Evolutionary conservation across 148 eudicot species (phyloP).

Genomic region (Rhododendron henanense): DNA sequence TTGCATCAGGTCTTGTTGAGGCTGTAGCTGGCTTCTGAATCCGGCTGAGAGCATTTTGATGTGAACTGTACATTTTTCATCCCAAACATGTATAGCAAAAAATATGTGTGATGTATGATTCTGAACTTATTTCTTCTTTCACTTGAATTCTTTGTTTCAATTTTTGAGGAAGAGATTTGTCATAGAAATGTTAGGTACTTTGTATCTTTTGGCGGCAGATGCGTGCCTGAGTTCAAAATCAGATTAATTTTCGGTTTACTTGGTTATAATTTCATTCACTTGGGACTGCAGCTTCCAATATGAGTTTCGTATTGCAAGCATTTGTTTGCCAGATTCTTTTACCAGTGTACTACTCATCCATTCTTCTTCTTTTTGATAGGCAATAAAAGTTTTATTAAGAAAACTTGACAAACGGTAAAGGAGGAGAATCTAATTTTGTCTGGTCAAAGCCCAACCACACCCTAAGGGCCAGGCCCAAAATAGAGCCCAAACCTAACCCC

Average conservation of each 20-base stretch:
- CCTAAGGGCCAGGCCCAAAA: too few relatives aligned
- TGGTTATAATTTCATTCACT: neutral
- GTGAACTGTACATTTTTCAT: neutral
- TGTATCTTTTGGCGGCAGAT: neutral
- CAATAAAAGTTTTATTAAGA: too few relatives aligned
- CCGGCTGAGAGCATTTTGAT: neutral
- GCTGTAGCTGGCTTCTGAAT: slow-evolving; percentile 3
- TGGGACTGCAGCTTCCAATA: neutral
- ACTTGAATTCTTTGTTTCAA: neutral
- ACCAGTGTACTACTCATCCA: neutral
- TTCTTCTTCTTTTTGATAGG: too few relatives aligned
- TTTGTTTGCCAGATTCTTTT: neutral
- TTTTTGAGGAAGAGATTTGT: slow-evolving; percentile 1
- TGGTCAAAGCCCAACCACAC: too few relatives aligned
- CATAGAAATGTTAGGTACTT: neutral
- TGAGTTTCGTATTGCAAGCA: neutral
- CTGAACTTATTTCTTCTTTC: slow-evolving; percentile 19
- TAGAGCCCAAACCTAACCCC: too few relatives aligned
- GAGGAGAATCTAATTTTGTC: too few relatives aligned
- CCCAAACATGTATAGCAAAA: neutral
- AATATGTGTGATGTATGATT: neutral
- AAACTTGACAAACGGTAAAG: too few relatives aligned
- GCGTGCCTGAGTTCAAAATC: neutral
- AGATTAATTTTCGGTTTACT: neutral
- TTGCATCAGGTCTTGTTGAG: slow-evolving; percentile 34